Evolutionary conservation across 306 rosid species (phyloP).

Genomic region (Cicer yamashitae): DNA sequence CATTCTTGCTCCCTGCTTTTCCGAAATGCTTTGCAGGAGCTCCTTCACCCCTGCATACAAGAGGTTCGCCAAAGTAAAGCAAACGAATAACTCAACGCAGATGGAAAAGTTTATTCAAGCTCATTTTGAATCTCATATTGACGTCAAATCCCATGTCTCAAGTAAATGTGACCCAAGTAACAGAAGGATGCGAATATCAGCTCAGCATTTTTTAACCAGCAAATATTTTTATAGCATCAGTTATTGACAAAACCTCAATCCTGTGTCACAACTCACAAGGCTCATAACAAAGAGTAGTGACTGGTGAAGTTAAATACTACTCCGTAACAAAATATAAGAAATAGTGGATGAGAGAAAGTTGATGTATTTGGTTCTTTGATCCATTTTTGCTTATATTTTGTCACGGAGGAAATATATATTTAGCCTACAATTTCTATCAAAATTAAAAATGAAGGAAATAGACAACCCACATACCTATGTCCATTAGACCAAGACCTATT

Average conservation of each 20-base stretch:
- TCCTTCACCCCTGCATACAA: conserved; percentile 83
- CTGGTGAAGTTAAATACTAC: conserved; percentile 7
- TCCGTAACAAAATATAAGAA: no score
- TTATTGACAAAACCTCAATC: conserved; percentile 32
- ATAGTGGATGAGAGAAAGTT: no score
- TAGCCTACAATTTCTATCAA: conserved; percentile 39
- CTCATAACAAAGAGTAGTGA: conserved; percentile 26
- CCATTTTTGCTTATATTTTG: no score
- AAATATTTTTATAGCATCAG: conserved; percentile 10
- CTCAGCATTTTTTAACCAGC: conserved; percentile 9
- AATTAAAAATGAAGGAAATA: neutral
- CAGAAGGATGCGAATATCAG: conserved; percentile 22
- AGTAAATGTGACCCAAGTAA: conserved; percentile 12
- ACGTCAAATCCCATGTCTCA: conserved; percentile 22
- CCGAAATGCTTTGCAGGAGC: conserved; percentile 80
- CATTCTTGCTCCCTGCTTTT: conserved; percentile 91
- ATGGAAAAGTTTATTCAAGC: conserved; percentile 32
- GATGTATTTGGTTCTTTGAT: no score
- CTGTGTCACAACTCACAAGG: neutral
- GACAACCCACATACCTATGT: conserved; percentile 61
- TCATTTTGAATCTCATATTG: conserved; percentile 21
- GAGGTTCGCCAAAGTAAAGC: conserved; percentile 37
- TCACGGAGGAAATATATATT: neutral
- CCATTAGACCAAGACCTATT: conserved; percentile 89
- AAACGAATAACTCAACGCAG: conserved; percentile 22